A percentile compares a stretch with the other conserved stretches of the same genome.
Evolutionary conservation across 2,329 filamentous ascomycete genomes (phyloP).

Genomic region (Elsinoe fawcettii): DNA sequence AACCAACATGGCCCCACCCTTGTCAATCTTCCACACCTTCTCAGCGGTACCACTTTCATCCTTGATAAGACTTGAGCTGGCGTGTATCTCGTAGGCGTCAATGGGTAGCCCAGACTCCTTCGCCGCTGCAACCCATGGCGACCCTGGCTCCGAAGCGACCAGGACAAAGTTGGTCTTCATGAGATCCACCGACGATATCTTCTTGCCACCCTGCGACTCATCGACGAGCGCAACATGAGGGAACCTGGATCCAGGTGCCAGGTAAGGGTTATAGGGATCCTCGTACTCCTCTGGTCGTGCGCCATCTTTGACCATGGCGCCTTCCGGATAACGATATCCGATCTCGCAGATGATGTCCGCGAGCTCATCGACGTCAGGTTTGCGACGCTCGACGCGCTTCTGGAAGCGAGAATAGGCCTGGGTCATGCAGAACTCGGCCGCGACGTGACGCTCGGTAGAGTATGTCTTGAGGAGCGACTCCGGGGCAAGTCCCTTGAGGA

Average conservation of each 20-base stretch:
- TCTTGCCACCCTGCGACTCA: neutral
- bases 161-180: constrained; percentile 9
- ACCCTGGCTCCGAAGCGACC: neutral
- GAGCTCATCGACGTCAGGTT: constrained; percentile 7
- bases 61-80: neutral
- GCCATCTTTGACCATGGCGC: neutral
- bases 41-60: neutral
- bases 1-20: constrained; percentile 1
- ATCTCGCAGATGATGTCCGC: constrained; percentile 15
- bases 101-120: neutral
- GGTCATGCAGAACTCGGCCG: constrained; percentile 8
- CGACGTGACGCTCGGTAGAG: constrained; percentile 3
- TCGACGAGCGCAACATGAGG: constrained; percentile 1
- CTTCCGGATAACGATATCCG: constrained; percentile 6
- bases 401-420: constrained; percentile 13
- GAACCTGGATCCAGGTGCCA: neutral
- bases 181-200: constrained; percentile 8
- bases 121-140: neutral
- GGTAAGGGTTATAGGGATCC: neutral
- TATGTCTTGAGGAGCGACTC: constrained; percentile 10
- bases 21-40: neutral
- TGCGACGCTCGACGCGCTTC: constrained; percentile 9
- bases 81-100: constrained; percentile 4
- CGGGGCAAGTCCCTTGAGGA: constrained; percentile 3
- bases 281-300: neutral